Conservation (phyloP, 169 alveolate species). For the Eimeria tenella region DNA sequence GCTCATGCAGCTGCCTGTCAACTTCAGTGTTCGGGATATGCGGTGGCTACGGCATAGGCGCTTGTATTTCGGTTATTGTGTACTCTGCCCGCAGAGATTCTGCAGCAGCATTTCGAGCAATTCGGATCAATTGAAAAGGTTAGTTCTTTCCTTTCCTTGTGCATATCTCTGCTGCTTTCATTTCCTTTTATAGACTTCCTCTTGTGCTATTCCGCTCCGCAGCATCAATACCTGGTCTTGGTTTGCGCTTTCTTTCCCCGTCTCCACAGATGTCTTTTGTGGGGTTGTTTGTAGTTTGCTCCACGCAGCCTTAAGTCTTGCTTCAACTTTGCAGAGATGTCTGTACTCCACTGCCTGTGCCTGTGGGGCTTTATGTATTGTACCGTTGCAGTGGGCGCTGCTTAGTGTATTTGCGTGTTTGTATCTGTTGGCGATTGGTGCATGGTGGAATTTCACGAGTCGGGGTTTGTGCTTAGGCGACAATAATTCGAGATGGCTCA, state of each 20-base stretch:
- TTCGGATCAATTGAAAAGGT: slow-evolving; percentile 58
- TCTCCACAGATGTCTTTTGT: slow-evolving; percentile 21
- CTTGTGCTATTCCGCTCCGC: too few relatives aligned
- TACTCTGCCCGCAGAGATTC: slow-evolving; percentile 13
- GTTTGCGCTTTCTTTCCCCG: slow-evolving; percentile 19
- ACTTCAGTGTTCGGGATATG: too few relatives aligned
- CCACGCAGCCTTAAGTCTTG: neutral
- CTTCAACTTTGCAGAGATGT: neutral
- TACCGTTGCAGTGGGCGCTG: slow-evolving; percentile 28
- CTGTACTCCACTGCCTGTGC: neutral
- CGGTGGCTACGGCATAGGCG: neutral
- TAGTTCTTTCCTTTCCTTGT: neutral
- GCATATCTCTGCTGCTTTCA: neutral
- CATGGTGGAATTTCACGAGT: neutral
- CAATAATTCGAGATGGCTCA: slow-evolving; percentile 45
- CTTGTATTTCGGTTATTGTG: neutral
- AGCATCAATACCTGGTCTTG: neutral
- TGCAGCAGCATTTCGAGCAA: slow-evolving; percentile 66
- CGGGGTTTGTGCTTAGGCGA: slow-evolving; percentile 29
- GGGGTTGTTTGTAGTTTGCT: slow-evolving; percentile 51
- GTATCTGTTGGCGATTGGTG: neutral
- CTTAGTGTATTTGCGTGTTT: neutral
- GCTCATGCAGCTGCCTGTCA: neutral
- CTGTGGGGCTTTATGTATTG: neutral
- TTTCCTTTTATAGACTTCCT: neutral